phyloP scores from a whole-genome alignment of 2,329 filamentous ascomycete genomes.

The Metarhizium guizhouense region DNA sequence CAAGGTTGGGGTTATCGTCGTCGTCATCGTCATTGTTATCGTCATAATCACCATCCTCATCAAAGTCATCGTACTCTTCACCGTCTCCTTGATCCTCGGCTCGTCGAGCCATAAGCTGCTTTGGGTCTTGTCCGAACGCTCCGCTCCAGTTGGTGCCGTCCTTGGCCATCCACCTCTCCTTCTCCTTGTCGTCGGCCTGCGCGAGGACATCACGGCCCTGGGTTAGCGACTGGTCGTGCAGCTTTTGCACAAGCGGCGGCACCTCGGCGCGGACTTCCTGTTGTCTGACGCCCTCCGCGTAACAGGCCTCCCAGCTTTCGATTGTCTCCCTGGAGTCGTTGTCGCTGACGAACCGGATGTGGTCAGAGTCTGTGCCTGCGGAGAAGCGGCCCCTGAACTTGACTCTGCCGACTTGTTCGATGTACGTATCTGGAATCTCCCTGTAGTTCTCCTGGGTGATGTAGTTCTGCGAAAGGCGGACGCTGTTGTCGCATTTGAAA shows the following conservation, averaged over 20 bases:
- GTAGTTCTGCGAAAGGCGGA: slow-evolving; percentile 82
- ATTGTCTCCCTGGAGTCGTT: slow-evolving; percentile 89
- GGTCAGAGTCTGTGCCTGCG: slow-evolving; percentile 79
- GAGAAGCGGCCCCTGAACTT: slow-evolving; percentile 78
- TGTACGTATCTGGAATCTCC: slow-evolving; percentile 61
- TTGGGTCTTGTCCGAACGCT: slow-evolving; percentile 73
- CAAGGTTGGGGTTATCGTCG: slow-evolving; percentile 41
- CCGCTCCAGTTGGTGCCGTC: slow-evolving; percentile 81
- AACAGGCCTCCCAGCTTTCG: slow-evolving; percentile 89
- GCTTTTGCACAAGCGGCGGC: slow-evolving; percentile 59
- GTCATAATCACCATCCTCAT: slow-evolving; percentile 21
- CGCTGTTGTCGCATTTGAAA: slow-evolving; percentile 69
- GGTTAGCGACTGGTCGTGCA: slow-evolving; percentile 75
- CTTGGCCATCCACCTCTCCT: slow-evolving; percentile 67
- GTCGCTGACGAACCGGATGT: slow-evolving; percentile 73
- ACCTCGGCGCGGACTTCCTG: slow-evolving; percentile 65
- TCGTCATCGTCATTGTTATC: slow-evolving; percentile 24
- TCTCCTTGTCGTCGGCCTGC: slow-evolving; percentile 61
- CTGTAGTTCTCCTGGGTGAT: slow-evolving; percentile 71
- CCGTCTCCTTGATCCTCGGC: slow-evolving; percentile 20
- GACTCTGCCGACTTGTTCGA: slow-evolving; percentile 73
- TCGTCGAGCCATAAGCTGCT: slow-evolving; percentile 30
- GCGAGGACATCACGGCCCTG: slow-evolving; percentile 75
- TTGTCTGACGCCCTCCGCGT: slow-evolving; percentile 73
- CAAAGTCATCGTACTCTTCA: slow-evolving; percentile 32